phyloP scores from a whole-genome alignment of 2,329 filamentous ascomycete species.

The Bipolaris sorokiniana region DNA sequence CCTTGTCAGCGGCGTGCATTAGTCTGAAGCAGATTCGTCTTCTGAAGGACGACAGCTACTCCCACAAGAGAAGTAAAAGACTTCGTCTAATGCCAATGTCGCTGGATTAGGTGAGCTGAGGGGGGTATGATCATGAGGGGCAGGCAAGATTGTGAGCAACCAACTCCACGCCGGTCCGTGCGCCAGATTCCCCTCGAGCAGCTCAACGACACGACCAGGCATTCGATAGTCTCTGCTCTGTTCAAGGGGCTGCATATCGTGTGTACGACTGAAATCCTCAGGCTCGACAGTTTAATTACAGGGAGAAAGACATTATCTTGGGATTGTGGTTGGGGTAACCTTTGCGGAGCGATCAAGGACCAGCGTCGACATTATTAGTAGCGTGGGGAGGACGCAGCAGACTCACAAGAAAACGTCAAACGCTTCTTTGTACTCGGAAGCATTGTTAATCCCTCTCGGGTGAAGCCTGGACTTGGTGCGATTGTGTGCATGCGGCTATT shows the following conservation, averaged over 20 bases:
- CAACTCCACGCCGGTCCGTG: constrained; percentile 7
- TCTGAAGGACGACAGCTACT: neutral
- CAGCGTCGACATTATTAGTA: neutral
- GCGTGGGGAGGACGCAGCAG: neutral
- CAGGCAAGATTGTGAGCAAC: neutral
- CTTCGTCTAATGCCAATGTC: neutral
- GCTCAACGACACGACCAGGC: neutral
- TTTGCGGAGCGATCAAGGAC: neutral
- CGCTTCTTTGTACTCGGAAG: neutral
- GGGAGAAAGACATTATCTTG: neutral
- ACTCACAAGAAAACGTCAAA: neutral
- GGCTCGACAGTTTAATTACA: neutral
- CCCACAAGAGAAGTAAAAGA: no score
- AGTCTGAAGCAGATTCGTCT: neutral
- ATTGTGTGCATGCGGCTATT: neutral
- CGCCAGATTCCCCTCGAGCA: constrained; percentile 1
- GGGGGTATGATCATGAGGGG: neutral
- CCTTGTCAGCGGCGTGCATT: neutral
- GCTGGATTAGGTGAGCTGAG: neutral
- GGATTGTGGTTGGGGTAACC: neutral
- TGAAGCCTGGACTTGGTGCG: no score
- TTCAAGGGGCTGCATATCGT: neutral
- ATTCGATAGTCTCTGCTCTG: neutral
- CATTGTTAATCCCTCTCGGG: neutral
- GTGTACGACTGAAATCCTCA: neutral